phyloP scores from a whole-genome alignment of 208 protist species.

The Herpetomonas samuelpessoai region DNA sequence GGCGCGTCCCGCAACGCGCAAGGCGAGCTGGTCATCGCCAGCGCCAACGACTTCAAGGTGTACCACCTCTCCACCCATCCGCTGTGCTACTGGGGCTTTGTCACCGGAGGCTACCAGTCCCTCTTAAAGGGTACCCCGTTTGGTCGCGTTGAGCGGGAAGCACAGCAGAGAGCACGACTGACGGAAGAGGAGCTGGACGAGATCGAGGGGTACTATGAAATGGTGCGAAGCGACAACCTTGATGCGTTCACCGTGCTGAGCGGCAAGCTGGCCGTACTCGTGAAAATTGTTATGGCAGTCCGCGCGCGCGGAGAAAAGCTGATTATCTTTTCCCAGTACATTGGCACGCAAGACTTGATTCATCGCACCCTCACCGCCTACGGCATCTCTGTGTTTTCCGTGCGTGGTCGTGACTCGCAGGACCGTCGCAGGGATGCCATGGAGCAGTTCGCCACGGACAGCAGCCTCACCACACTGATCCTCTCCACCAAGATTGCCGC shows the following conservation, averaged over 20 bases:
- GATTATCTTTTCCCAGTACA: constrained; percentile 89
- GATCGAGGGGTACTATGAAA: constrained; percentile 38
- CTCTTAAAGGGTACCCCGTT: constrained; percentile 20
- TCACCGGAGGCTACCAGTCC: constrained; percentile 53
- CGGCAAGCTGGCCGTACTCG: constrained; percentile 73
- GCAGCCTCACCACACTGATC: constrained; percentile 73
- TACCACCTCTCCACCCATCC: constrained; percentile 83
- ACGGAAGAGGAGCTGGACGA: constrained; percentile 25
- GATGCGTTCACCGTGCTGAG: constrained; percentile 58
- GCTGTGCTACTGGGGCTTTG: constrained; percentile 74
- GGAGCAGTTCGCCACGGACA: constrained; percentile 53
- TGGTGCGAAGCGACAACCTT: constrained; percentile 39
- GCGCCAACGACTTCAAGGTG: constrained; percentile 61
- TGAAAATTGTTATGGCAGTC: constrained; percentile 54
- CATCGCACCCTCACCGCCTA: constrained; percentile 52
- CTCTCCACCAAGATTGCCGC: constrained; percentile 97
- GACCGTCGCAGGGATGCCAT: constrained; percentile 53
- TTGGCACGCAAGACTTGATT: constrained; percentile 80
- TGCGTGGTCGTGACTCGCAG: constrained; percentile 68
- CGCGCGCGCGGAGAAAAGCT: constrained; percentile 55
- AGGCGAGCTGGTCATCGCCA: constrained; percentile 5
- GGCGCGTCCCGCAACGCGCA: neutral
- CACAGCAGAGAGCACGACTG: constrained; percentile 6
- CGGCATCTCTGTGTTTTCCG: constrained; percentile 45
- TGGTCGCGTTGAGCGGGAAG: neutral